These are phyloP conservation scores for Aspergillus niger DNA, from an alignment of 2,329 filamentous ascomycete species.

Conservation along the genomic window DNA sequence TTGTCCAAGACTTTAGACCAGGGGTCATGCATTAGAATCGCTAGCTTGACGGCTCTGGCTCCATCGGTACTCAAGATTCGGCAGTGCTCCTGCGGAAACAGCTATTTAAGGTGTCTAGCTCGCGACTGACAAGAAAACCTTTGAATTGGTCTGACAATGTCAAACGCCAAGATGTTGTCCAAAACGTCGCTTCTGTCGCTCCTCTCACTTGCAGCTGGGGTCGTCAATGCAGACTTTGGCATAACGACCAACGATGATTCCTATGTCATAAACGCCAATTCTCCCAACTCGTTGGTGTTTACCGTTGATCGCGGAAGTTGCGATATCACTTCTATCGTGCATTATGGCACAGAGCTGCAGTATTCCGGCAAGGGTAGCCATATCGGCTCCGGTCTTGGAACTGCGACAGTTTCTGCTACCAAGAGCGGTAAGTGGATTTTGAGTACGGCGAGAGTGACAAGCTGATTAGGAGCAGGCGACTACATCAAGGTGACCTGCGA, in stretches of 20 bases:
- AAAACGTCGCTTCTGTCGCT: slow-evolving; percentile 20
- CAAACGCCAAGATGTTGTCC: slow-evolving; percentile 21
- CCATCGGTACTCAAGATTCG: background rate
- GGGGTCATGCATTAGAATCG: background rate
- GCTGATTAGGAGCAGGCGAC: slow-evolving; percentile 24
- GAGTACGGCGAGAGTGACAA: background rate
- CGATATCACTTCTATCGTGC: slow-evolving; percentile 66
- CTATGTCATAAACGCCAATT: slow-evolving; percentile 54
- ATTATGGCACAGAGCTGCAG: slow-evolving; percentile 61
- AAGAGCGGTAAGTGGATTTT: slow-evolving; percentile 31
- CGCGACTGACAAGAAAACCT: background rate
- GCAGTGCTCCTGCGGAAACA: background rate
- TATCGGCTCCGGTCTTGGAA: slow-evolving; percentile 61
- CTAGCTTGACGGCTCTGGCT: background rate
- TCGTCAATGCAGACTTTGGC: slow-evolving; percentile 31
- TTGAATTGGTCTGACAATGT: background rate
- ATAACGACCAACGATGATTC: slow-evolving; percentile 24
- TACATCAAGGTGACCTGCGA: slow-evolving; percentile 65
- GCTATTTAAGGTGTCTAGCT: background rate
- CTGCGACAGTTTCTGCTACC: slow-evolving; percentile 56
- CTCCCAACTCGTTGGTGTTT: slow-evolving; percentile 53
- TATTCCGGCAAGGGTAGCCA: slow-evolving; percentile 56
- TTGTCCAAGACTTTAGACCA: background rate
- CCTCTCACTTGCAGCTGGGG: slow-evolving; percentile 24
- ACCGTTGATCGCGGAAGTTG: slow-evolving; percentile 58